phyloP scores from a whole-genome alignment of 306 rosid species.

The Lathyrus oleraceus region DNA sequence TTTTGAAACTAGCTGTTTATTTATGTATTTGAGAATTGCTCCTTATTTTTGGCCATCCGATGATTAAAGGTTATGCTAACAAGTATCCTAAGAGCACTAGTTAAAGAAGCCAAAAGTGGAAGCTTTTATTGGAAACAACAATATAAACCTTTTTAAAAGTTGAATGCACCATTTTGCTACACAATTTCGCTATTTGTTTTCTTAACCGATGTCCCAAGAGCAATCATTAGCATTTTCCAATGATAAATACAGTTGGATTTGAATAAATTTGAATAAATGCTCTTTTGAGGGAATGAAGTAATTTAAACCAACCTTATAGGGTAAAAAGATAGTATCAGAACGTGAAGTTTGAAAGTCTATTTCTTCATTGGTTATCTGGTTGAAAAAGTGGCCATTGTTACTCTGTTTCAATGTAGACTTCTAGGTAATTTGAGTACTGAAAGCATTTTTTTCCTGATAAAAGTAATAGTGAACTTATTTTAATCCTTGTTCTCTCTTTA shows the following conservation, averaged over 20 bases:
- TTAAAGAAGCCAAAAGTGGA: too few species aligned
- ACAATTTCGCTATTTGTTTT: too few species aligned
- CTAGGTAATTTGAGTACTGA: constrained; percentile 10
- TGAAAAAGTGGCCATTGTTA: neutral
- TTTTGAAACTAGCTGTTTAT: neutral
- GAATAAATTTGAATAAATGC: constrained; percentile 16
- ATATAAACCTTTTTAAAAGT: too few species aligned
- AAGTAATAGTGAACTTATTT: neutral
- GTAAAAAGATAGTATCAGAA: neutral
- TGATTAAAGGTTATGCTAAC: neutral
- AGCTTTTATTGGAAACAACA: too few species aligned
- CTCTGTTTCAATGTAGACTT: neutral
- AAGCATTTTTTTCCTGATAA: neutral
- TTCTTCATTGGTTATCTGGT: neutral
- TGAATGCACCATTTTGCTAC: too few species aligned
- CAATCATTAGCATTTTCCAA: too few species aligned
- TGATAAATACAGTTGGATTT: constrained; percentile 11
- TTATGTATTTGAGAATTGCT: neutral
- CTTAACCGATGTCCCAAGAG: too few species aligned
- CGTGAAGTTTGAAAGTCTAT: neutral
- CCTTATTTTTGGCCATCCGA: neutral
- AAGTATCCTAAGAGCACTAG: too few species aligned
- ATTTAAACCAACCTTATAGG: neutral
- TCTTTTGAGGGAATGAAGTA: constrained; percentile 7
- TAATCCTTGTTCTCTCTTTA: constrained; percentile 17